phyloP scores from a whole-genome alignment of 371 early-diverging fungal genomes.

The Mucor mucedo region DNA sequence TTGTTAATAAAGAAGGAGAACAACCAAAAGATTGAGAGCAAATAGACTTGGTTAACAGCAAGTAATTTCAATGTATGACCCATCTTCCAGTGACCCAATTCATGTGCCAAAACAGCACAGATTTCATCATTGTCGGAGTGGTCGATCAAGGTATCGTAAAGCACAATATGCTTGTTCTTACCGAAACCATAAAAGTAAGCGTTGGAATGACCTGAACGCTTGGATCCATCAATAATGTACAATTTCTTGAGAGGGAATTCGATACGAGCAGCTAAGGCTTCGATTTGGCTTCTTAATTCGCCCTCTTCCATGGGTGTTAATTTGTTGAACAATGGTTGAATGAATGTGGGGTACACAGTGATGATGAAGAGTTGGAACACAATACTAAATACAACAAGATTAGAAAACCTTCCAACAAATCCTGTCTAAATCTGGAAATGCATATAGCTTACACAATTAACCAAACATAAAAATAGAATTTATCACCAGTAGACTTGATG shows the following conservation, averaged over 20 bases:
- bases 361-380: constrained; percentile 90
- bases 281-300: constrained; percentile 83
- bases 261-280: constrained; percentile 84
- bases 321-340: constrained; percentile 98
- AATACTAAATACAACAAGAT: constrained; percentile 52
- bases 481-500: constrained; percentile 81
- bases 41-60: constrained; percentile 74
- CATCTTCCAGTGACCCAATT: constrained; percentile 97
- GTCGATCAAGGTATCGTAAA: constrained; percentile 95
- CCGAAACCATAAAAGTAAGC: constrained; percentile 98
- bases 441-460: constrained; percentile 70
- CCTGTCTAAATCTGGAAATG: not conserved
- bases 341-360: constrained; percentile 92
- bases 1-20: constrained; percentile 81
- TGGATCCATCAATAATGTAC: constrained; percentile 96
- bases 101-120: constrained; percentile 95
- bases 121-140: constrained; percentile 88
- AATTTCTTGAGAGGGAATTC: constrained; percentile 95
- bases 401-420: not conserved
- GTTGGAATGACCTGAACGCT: constrained; percentile 93
- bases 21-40: constrained; percentile 82
- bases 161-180: constrained; percentile 96
- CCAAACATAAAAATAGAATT: constrained; percentile 92
- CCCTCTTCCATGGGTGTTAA: constrained; percentile 90
- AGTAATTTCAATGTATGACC: constrained; percentile 85